Evolutionary conservation across 768 basidiomycete species (phyloP).

Genomic region (Podaxis sp.): DNA sequence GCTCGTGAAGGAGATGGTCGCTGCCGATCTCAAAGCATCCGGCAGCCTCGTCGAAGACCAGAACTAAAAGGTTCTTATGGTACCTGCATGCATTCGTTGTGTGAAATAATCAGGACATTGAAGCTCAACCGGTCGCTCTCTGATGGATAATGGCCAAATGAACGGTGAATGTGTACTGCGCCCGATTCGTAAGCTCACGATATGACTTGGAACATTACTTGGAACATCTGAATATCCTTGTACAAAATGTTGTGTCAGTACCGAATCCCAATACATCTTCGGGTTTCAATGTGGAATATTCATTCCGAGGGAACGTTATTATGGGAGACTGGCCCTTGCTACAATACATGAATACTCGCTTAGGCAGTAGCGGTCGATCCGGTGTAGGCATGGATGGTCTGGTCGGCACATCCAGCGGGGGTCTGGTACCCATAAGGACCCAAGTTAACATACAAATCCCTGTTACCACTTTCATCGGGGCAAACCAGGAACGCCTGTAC

Average conservation of each 20-base stretch:
- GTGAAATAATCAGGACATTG: neutral
- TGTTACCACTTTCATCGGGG: slow-evolving; percentile 43
- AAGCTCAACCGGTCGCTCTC: neutral
- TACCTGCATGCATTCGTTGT: neutral
- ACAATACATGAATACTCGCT: neutral
- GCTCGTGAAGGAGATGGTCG: slow-evolving; percentile 92
- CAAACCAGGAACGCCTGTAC: slow-evolving; percentile 56
- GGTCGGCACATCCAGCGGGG: slow-evolving; percentile 56
- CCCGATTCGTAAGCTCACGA: neutral
- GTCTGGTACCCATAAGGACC: slow-evolving; percentile 54
- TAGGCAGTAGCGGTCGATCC: slow-evolving; percentile 45
- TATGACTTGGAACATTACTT: neutral
- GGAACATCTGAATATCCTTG: neutral
- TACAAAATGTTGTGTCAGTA: neutral
- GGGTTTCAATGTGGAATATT: neutral
- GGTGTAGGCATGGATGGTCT: slow-evolving; percentile 61
- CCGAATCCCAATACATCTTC: neutral
- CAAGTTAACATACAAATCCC: slow-evolving; percentile 50
- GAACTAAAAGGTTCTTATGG: slow-evolving; percentile 43
- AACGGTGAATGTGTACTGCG: too few species aligned
- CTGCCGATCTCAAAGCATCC: slow-evolving; percentile 72
- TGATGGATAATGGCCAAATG: too few species aligned
- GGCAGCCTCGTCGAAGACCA: slow-evolving; percentile 80
- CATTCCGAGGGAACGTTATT: neutral
- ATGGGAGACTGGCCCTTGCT: neutral